Evolutionary conservation across 192 early-diverging fungal species (phyloP).

Genomic region (Podila epicladia): DNA sequence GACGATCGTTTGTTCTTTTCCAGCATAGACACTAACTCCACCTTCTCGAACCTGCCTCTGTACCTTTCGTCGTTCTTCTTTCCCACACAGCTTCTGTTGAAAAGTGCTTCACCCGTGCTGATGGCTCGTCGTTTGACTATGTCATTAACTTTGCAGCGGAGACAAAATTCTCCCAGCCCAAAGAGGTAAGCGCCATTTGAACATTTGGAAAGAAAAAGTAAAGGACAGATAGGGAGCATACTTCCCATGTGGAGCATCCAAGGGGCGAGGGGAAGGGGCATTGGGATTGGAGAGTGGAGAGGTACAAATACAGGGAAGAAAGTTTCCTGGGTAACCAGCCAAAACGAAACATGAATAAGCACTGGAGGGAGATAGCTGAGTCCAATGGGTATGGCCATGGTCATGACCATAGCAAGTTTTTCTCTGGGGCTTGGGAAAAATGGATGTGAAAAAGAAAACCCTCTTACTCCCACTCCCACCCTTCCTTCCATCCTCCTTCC

Average conservation of each 20-base stretch:
- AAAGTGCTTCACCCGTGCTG: conserved; percentile 74
- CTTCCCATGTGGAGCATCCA: too few relatives aligned
- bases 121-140: conserved; percentile 83
- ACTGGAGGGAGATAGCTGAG: too few relatives aligned
- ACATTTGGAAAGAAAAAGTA: neutral
- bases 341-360: too few relatives aligned
- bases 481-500: neutral
- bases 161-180: conserved; percentile 89
- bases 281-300: too few relatives aligned
- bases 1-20: neutral
- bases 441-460: neutral
- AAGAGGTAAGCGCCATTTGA: conserved; percentile 63
- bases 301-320: too few relatives aligned
- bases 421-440: too few relatives aligned
- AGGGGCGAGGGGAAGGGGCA: too few relatives aligned
- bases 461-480: neutral
- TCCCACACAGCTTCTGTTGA: conserved; percentile 68
- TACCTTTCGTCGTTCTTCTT: conserved; percentile 16
- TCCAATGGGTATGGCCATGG: too few relatives aligned
- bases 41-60: neutral
- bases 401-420: too few relatives aligned
- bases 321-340: too few relatives aligned
- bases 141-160: conserved; percentile 97
- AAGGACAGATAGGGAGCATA: too few relatives aligned
- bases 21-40: neutral